A percentile compares a stretch with the other conserved stretches of the same genome.
phyloP scores from a whole-genome alignment of 495 filamentous ascomycete species.

The Physcia stellaris region DNA sequence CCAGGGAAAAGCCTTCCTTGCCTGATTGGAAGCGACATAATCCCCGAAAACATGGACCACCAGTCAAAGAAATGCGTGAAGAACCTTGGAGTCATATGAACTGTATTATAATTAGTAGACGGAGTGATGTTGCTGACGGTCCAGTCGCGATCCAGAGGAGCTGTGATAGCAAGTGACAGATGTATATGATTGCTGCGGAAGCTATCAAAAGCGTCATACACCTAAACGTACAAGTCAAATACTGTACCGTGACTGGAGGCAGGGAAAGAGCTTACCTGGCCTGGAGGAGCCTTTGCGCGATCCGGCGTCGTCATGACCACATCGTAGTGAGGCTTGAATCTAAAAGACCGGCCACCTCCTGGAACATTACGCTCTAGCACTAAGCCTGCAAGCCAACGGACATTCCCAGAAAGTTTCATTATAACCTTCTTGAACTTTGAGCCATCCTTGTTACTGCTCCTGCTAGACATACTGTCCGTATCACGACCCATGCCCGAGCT shows the following conservation, averaged over 20 bases:
- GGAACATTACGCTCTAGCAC: conserved; percentile 76
- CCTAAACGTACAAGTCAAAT: conserved; percentile 24
- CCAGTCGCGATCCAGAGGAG: conserved; percentile 74
- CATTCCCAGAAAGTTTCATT: conserved; percentile 95
- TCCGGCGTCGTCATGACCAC: conserved; percentile 72
- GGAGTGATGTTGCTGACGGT: conserved; percentile 52
- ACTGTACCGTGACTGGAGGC: background rate
- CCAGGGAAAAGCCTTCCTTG: conserved; percentile 87
- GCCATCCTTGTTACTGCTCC: conserved; percentile 53
- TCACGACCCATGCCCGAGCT: conserved; percentile 33
- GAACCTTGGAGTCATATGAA: conserved; percentile 85
- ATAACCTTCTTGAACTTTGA: conserved; percentile 91
- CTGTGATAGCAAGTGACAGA: conserved; percentile 75
- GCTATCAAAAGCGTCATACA: conserved; percentile 83
- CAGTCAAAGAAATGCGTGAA: conserved; percentile 97
- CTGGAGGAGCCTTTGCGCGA: conserved; percentile 43
- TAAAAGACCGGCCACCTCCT: conserved; percentile 55
- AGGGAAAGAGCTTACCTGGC: conserved; percentile 22
- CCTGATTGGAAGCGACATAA: conserved; percentile 87
- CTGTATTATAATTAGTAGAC: conserved; percentile 83
- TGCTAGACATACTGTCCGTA: conserved; percentile 46
- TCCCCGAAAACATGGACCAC: conserved; percentile 93
- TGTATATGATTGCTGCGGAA: conserved; percentile 95
- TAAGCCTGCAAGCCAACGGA: conserved; percentile 78
- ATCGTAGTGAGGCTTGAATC: conserved; percentile 86